Evolutionary conservation across 176 grass and related monocot genomes (phyloP).

Genomic region (Zea luxurians): DNA sequence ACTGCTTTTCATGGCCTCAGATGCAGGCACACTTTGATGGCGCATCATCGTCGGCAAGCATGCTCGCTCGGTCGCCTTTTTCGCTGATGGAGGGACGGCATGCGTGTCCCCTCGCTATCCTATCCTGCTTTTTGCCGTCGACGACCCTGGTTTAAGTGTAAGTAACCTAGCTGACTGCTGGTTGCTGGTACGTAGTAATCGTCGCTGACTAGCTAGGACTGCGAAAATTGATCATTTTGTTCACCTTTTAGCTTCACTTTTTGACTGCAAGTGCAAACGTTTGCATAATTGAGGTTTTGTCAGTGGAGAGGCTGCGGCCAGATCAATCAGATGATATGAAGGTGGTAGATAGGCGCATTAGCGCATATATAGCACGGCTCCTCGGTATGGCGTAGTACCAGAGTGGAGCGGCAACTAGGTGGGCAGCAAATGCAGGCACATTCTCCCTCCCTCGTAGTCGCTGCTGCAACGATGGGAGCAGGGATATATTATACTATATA

Average conservation of each 20-base stretch:
- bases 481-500: no score
- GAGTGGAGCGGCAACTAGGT: conserved; percentile 1
- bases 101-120: conserved; percentile 38
- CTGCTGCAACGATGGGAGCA: background rate
- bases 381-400: background rate
- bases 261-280: background rate
- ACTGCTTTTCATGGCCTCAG: conserved; percentile 48
- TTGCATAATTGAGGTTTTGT: background rate
- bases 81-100: conserved; percentile 1
- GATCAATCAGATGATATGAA: background rate
- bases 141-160: conserved; percentile 28
- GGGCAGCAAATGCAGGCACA: conserved; percentile 31
- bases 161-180: background rate
- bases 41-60: background rate
- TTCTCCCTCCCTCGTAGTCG: conserved; percentile 17
- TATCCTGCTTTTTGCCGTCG: background rate
- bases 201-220: background rate
- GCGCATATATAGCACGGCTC: background rate
- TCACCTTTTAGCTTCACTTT: conserved; percentile 25
- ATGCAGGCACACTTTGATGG: conserved; percentile 9
- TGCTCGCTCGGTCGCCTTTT: background rate
- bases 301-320: background rate
- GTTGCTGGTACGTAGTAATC: no score
- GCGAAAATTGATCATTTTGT: conserved; percentile 29
- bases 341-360: background rate